Conservation (phyloP, 1,284 basidiomycete genomes). For the Ceratobasidium sp. region DNA sequence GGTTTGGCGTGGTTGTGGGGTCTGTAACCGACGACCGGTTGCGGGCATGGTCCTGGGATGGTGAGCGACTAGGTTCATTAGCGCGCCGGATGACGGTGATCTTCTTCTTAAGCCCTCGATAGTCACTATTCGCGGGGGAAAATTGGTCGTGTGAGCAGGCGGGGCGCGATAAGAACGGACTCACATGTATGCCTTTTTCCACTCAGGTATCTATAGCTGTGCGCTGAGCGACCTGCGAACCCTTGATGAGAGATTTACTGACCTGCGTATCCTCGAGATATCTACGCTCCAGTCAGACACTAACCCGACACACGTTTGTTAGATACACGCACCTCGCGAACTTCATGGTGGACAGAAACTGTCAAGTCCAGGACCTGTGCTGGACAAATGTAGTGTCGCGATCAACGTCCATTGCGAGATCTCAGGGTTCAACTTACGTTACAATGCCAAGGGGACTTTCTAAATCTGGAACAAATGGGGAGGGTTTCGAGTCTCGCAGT, state of each 20-base stretch:
- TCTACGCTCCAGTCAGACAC: slow-evolving; percentile 47
- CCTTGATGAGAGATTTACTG: slow-evolving; percentile 41
- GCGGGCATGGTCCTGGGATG: not conserved
- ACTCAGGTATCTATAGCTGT: slow-evolving; percentile 68
- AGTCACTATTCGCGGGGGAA: slow-evolving; percentile 59
- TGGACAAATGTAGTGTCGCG: no score
- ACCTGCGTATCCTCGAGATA: slow-evolving; percentile 76
- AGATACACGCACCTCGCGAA: slow-evolving; percentile 58
- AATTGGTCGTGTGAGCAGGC: slow-evolving; percentile 27
- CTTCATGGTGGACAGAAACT: slow-evolving; percentile 54
- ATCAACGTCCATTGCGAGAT: no score
- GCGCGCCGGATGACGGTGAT: slow-evolving; percentile 63
- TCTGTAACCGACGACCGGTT: not conserved
- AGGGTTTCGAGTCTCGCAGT: no score
- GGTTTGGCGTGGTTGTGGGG: not conserved
- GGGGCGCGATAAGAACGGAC: slow-evolving; percentile 39
- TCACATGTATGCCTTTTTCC: slow-evolving; percentile 84
- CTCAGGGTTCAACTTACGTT: no score
- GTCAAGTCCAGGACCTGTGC: no score
- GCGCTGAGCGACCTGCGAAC: not conserved
- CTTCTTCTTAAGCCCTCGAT: slow-evolving; percentile 70
- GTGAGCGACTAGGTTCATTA: not conserved
- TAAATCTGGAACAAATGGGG: no score
- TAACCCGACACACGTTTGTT: not conserved
- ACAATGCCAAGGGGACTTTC: no score